Conservation (phyloP, 441 rosid species). For the Raphanus hybrid region DNA sequence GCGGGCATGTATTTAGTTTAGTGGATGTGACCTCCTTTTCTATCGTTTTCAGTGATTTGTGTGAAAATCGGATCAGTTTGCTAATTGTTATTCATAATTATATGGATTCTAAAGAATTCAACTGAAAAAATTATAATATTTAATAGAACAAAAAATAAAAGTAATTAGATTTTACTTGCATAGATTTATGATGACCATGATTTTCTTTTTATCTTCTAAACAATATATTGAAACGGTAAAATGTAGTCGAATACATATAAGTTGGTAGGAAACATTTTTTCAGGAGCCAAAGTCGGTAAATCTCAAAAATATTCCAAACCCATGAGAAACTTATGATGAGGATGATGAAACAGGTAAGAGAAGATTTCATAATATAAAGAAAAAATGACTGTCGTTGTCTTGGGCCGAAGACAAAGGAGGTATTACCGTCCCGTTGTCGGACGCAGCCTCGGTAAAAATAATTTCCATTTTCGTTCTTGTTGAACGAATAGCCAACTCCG, state of each 20-base stretch:
- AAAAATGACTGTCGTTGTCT: slow-evolving; percentile 13
- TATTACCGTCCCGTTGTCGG: slow-evolving; percentile 32
- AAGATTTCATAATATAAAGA: neutral
- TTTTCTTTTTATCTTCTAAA: too few species aligned
- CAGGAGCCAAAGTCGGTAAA: too few species aligned
- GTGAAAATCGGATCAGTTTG: neutral
- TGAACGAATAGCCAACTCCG: slow-evolving; percentile 20
- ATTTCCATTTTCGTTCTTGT: slow-evolving; percentile 18
- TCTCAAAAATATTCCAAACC: too few species aligned
- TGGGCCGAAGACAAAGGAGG: slow-evolving; percentile 16
- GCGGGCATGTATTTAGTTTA: slow-evolving; percentile 27
- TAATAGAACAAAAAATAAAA: neutral
- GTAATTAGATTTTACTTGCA: neutral
- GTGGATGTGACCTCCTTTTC: neutral
- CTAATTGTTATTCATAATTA: neutral
- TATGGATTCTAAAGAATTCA: neutral
- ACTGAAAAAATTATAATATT: neutral
- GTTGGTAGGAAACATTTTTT: too few species aligned
- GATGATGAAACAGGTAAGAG: neutral
- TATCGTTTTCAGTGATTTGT: neutral
- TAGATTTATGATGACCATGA: neutral
- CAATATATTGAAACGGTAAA: too few species aligned
- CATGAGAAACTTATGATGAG: neutral
- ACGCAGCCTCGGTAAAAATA: neutral
- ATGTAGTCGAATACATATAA: too few species aligned